These are phyloP conservation scores for Sergeia podlipaevii DNA, from an alignment of 208 protist species.

Conservation along the genomic window DNA sequence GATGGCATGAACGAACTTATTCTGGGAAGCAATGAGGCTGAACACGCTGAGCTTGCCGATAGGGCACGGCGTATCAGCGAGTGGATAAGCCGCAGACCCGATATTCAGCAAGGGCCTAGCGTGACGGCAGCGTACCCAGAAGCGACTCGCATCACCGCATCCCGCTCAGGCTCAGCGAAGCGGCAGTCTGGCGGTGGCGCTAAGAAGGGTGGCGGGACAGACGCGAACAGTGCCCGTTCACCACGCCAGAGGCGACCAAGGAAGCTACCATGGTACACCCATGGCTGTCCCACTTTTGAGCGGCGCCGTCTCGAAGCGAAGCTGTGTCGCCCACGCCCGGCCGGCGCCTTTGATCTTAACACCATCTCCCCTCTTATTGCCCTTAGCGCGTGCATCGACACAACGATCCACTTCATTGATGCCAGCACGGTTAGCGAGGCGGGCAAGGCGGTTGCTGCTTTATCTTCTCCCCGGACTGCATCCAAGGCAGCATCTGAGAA, in stretches of 20 bases:
- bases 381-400: slow-evolving; percentile 27
- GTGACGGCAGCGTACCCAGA: too few relatives aligned
- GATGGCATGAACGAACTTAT: background rate
- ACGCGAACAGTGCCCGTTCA: background rate
- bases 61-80: background rate
- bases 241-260: too few relatives aligned
- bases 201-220: background rate
- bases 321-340: slow-evolving; percentile 25
- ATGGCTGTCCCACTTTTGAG: slow-evolving; percentile 13
- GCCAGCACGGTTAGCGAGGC: too few relatives aligned
- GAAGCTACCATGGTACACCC: slow-evolving; percentile 32
- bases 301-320: slow-evolving; percentile 18
- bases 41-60: background rate
- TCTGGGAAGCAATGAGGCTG: background rate
- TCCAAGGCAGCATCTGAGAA: too few relatives aligned
- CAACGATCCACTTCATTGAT: background rate
- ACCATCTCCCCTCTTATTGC: slow-evolving; percentile 42
- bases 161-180: background rate
- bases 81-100: background rate
- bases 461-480: too few relatives aligned
- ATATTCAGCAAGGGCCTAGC: too few relatives aligned
- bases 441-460: too few relatives aligned
- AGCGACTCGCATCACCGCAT: background rate
- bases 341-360: slow-evolving; percentile 32
- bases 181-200: background rate